phyloP scores from a whole-genome alignment of 257 asterid genomes.

The Jaltomata sinuosa region DNA sequence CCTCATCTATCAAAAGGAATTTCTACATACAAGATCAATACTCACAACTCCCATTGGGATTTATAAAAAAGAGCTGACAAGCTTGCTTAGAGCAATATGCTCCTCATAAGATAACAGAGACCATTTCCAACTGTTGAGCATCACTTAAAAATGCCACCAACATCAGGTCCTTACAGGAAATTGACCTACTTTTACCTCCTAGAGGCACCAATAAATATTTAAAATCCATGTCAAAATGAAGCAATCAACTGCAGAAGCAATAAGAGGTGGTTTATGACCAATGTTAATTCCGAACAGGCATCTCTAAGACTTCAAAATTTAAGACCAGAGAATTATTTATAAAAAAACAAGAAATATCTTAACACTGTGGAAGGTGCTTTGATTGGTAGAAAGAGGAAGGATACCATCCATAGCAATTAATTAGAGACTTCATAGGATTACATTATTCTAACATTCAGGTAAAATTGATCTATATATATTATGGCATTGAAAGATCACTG shows the following conservation, averaged over 20 bases:
- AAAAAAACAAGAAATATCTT: background rate
- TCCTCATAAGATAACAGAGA: background rate
- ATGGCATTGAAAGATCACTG: background rate
- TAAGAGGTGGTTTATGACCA: background rate
- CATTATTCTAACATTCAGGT: background rate
- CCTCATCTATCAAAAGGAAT: background rate
- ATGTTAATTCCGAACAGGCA: background rate
- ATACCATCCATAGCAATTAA: background rate
- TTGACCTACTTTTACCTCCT: background rate
- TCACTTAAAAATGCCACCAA: background rate
- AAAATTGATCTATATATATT: background rate
- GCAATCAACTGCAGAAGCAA: background rate
- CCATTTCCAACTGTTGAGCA: background rate
- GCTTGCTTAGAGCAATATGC: background rate
- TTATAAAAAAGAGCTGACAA: background rate
- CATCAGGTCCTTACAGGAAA: background rate
- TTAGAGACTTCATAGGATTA: background rate
- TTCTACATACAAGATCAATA: background rate
- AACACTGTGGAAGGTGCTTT: background rate
- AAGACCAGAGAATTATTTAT: background rate
- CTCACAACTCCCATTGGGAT: background rate
- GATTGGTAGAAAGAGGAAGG: background rate
- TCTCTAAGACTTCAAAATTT: background rate
- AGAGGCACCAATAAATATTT: background rate
- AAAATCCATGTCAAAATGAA: background rate